Evolutionary conservation across 345 rosid genomes (phyloP), one percentile per base, ranked within the genome.

Genomic region (Aquilaria malaccensis): DNA sequence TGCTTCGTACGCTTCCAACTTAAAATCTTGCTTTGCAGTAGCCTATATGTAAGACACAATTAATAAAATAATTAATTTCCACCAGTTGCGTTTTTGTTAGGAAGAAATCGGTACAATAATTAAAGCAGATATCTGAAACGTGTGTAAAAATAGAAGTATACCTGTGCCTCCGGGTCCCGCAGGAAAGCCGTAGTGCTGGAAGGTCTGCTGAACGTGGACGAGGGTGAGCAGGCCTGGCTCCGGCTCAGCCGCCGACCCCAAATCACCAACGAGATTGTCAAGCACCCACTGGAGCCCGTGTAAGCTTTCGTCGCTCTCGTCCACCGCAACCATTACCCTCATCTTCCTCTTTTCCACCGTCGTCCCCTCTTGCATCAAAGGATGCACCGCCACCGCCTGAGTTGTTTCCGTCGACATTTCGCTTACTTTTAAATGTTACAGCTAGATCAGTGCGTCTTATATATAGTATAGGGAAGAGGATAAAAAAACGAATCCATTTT

Each of bases 241-340:
- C 62, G 32, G 46, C 66, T 22, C 43, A 5, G 9, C 15, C 50
- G n/a, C 11, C 2, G 49, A 48, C 0, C 37, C 12, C 15, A 22
- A 30, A 11, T 6, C 13, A 4, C 45, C 29, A 33, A 58, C 33
- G 14, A 80, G 61, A 32, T 78, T 56, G 32, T 80, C 82, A 2
- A 78, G 77, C 0, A 65, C 69, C 87, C 82, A 80, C 15, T 70
- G 59, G 5, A 85, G 79, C 1, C 81, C 85, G 33, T 76, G 69
- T 61, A 82, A 76, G 64, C 91, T 80, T 59, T 66, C 80, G 2
- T 71, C 80, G 64, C 85, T 82, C 22, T 78, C 85, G 46, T 85
- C 85, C n/a, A 82, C 12, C 0, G 74, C 83, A 66, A 72, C 82
- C 76, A 78, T 68, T 58, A 79, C 71, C 30, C 64, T 73, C 83